Conservation (phyloP, 75 land plant species). For the Isoetes taiwanensis region DNA sequence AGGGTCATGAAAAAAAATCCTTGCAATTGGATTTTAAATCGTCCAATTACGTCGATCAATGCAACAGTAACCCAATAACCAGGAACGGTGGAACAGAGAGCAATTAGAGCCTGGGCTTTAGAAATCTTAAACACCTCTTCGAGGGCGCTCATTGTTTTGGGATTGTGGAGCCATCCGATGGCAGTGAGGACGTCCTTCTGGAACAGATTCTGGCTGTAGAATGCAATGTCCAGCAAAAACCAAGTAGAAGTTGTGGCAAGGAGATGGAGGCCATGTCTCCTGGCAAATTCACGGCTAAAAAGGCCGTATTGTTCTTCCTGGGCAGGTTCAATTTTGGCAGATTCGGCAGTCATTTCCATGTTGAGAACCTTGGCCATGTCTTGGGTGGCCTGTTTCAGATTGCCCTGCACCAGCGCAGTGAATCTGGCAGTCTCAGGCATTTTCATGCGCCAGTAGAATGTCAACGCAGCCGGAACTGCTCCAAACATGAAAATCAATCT, state of each 20-base stretch:
- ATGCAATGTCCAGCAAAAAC: conserved; percentile 9
- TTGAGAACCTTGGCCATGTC: conserved; percentile 28
- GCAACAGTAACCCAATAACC: conserved; percentile 47
- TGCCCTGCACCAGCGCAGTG: background rate
- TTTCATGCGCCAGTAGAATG: background rate
- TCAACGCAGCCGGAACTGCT: conserved; percentile 18
- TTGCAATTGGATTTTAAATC: conserved; percentile 23
- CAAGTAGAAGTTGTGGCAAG: conserved; percentile 18
- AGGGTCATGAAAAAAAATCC: background rate
- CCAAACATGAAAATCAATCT: conserved; percentile 30
- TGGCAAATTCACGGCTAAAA: conserved; percentile 16
- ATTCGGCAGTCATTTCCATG: background rate
- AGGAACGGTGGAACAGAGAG: conserved; percentile 35
- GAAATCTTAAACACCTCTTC: conserved; percentile 30
- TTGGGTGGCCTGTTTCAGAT: background rate
- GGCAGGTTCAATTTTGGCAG: background rate
- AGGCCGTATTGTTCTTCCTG: conserved; percentile 2
- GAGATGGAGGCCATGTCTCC: conserved; percentile 15
- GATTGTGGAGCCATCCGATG: conserved; percentile 12
- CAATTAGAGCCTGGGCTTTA: conserved; percentile 18
- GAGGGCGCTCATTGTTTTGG: conserved; percentile 17
- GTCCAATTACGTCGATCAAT: conserved; percentile 29
- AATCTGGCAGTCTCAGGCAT: background rate
- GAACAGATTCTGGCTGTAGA: conserved; percentile 50
- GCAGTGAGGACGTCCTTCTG: conserved; percentile 33